phyloP scores from a whole-genome alignment of 2,329 filamentous ascomycete species.

The Scolecobasidium constrictum region DNA sequence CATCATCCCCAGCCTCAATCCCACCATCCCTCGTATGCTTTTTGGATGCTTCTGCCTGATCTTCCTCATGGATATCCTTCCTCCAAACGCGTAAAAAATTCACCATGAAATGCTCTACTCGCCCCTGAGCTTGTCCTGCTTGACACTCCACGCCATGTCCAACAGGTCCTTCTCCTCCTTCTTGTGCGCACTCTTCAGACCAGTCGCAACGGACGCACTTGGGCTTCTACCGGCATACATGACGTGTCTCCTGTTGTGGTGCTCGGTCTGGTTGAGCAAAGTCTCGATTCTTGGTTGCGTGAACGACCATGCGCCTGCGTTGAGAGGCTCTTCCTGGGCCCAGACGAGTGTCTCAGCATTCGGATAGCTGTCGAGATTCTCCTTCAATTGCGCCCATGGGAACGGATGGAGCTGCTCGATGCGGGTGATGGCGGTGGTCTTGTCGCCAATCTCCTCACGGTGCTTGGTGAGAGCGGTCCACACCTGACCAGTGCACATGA shows the following conservation, averaged over 20 bases:
- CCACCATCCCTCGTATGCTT: too few species aligned
- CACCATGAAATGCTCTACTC: constrained; percentile 34
- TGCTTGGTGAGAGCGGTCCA: constrained; percentile 85
- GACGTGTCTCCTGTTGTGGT: constrained; percentile 90
- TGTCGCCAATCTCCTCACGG: constrained; percentile 74
- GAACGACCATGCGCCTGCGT: constrained; percentile 94
- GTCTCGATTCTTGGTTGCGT: constrained; percentile 97
- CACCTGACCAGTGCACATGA: constrained; percentile 91
- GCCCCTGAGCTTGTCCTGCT: constrained; percentile 56
- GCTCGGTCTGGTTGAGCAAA: constrained; percentile 79
- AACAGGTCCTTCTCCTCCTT: constrained; percentile 89
- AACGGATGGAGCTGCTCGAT: constrained; percentile 98
- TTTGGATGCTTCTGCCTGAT: too few species aligned
- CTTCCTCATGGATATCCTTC: too few species aligned
- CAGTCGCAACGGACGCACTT: constrained; percentile 87
- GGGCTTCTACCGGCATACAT: constrained; percentile 94
- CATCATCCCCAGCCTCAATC: too few species aligned
- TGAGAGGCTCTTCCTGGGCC: constrained; percentile 95
- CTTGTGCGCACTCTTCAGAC: constrained; percentile 74
- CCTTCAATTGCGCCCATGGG: constrained; percentile 93
- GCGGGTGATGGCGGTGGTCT: constrained; percentile 86
- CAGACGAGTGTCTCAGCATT: constrained; percentile 97
- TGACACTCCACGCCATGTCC: constrained; percentile 50
- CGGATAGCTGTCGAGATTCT: constrained; percentile 93
- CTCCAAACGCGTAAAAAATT: too few species aligned